Evolutionary conservation across 805 yeast genomes (phyloP).

Genomic region (Candida berthetii): DNA sequence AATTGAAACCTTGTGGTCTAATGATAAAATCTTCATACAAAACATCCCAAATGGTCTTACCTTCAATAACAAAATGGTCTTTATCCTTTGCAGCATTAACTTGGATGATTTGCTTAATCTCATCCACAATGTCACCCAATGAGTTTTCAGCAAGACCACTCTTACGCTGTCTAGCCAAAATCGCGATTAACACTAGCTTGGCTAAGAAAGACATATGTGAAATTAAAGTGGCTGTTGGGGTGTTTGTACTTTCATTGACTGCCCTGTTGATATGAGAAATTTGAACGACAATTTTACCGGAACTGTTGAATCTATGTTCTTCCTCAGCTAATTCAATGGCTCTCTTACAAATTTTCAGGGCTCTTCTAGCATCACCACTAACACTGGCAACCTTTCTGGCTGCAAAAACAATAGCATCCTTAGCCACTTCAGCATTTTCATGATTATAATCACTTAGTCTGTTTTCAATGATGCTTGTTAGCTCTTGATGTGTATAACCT

Average conservation of each 20-base stretch:
- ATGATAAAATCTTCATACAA: constrained; percentile 29
- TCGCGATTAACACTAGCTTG: constrained; percentile 66
- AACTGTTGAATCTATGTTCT: constrained; percentile 30
- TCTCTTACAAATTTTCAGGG: constrained; percentile 77
- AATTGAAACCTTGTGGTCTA: constrained; percentile 54
- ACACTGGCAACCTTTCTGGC: constrained; percentile 93
- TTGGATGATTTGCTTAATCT: constrained; percentile 49
- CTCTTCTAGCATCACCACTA: constrained; percentile 95
- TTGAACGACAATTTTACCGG: constrained; percentile 41
- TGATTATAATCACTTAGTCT: constrained; percentile 47
- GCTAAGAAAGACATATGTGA: constrained; percentile 56
- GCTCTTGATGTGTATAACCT: constrained; percentile 79
- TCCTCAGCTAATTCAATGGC: constrained; percentile 79
- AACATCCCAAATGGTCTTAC: constrained; percentile 26
- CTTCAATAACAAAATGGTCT: constrained; percentile 21
- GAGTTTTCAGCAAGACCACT: constrained; percentile 66
- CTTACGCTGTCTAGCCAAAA: constrained; percentile 57
- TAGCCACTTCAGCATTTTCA: constrained; percentile 31
- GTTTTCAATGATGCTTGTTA: constrained; percentile 66
- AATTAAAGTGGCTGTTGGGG: constrained; percentile 63
- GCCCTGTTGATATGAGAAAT: constrained; percentile 77
- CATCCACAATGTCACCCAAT: constrained; percentile 76
- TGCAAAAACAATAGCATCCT: constrained; percentile 86
- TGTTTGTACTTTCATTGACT: constrained; percentile 67
- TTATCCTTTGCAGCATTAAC: constrained; percentile 24